Percentiles rank a stretch among this genome's conserved stretches.
Evolutionary conservation across 768 basidiomycete genomes (phyloP).

Genomic region (Daedaleopsis nitida): DNA sequence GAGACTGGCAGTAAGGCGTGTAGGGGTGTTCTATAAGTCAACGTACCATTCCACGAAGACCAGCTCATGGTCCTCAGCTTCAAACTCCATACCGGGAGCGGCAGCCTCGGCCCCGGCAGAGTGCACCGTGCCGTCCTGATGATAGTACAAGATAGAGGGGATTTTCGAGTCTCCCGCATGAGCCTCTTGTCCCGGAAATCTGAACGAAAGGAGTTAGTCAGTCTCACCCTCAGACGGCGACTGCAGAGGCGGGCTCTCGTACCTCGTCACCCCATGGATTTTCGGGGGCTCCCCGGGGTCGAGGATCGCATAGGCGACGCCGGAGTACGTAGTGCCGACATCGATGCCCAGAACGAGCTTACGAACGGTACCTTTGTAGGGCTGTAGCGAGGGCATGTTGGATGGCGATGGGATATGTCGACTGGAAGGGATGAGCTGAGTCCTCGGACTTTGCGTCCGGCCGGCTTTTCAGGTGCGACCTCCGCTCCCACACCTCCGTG

Average conservation of each 20-base stretch:
- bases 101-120: constrained; percentile 48
- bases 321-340: constrained; percentile 54
- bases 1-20: no score
- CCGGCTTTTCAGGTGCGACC: constrained; percentile 32
- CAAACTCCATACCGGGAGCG: constrained; percentile 3
- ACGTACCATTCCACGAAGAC: constrained; percentile 25
- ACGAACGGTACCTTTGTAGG: constrained; percentile 43
- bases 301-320: constrained; percentile 46
- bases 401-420: no score
- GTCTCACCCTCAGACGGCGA: not conserved
- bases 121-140: constrained; percentile 37
- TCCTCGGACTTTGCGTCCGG: not conserved
- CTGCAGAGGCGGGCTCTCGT: not conserved
- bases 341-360: constrained; percentile 54
- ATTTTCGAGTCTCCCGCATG: constrained; percentile 45
- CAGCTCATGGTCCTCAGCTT: constrained; percentile 2
- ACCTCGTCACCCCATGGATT: constrained; percentile 47
- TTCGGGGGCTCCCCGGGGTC: constrained; percentile 38
- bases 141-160: constrained; percentile 51
- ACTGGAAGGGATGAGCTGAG: not conserved
- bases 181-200: constrained; percentile 45
- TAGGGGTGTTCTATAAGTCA: constrained; percentile 6
- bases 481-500: no score
- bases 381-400: constrained; percentile 11
- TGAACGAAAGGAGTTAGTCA: constrained; percentile 1